A percentile compares a stretch with the other conserved stretches of the same genome.
These are phyloP conservation scores for Asterella californica DNA, from an alignment of 225 moss, liverwort and hornwort species.

Conservation along the genomic window DNA sequence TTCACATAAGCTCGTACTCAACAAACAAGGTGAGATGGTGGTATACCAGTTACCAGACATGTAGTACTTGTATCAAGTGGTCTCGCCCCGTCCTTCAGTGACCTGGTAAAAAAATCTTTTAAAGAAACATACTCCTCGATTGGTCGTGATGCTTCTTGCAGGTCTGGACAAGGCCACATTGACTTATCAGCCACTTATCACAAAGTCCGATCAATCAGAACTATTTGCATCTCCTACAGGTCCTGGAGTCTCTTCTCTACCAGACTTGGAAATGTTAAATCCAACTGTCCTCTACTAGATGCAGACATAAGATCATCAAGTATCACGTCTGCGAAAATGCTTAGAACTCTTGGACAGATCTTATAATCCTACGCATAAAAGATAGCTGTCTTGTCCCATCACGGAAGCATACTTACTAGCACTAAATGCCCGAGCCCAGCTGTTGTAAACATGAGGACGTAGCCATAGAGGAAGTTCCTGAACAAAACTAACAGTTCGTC, in stretches of 20 bases:
- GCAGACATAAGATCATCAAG: neutral
- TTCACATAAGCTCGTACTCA: neutral
- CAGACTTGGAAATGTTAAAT: neutral
- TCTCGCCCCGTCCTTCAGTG: conserved; percentile 73
- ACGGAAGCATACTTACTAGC: conserved; percentile 40
- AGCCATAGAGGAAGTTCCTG: conserved; percentile 82
- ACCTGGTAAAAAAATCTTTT: conserved; percentile 80
- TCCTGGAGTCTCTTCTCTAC: neutral
- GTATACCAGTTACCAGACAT: conserved; percentile 72
- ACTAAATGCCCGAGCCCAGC: conserved; percentile 89
- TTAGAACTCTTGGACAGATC: neutral
- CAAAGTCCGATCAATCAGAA: neutral
- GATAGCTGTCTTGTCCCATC: too few relatives aligned
- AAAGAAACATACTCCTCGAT: conserved; percentile 73
- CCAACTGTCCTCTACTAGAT: neutral
- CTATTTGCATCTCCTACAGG: neutral
- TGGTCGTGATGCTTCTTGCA: conserved; percentile 73
- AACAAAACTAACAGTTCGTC: neutral
- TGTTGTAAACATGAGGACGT: conserved; percentile 63
- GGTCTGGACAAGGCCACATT: conserved; percentile 29
- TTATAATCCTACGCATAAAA: neutral
- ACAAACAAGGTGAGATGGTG: conserved; percentile 26
- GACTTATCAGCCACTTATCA: neutral
- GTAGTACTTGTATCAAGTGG: conserved; percentile 71
- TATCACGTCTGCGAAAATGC: neutral